Base-by-base conservation (phyloP, 176 grass and related monocot species). In the Bromus sterilis region DNA sequence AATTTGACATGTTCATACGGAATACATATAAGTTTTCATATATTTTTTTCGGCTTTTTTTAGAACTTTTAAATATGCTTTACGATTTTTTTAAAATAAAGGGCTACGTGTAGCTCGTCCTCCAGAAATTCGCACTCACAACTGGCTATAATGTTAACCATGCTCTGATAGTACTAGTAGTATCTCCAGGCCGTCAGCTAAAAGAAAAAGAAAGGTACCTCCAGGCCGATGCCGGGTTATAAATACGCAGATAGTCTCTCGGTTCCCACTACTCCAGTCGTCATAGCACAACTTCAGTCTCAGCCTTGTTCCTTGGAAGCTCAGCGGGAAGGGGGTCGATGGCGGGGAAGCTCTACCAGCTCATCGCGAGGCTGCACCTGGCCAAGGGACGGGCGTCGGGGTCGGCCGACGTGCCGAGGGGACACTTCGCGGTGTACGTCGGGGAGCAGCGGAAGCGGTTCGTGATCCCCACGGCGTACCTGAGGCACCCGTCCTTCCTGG, bases 341-440 rank as follows among this genome's bases (percentile, higher is more conserved):
- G 86, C 76, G 29, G 78, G 79, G 11, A 92, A 89, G 86, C 83
- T 89, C 15, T 87, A 84, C 2, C 82, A 91, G 4, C 48, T 89
- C 64, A 49, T 91, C 48, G 56, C 84, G 16, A 85, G 81, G 82
- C 73, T 88, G 36, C 81, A 88, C 44, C 32, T 86, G 26, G 84
- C 68, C 12, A 34, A 58, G 49, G 74, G 48, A 60, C 46, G 69
- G 61, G 1, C 81, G 4, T 24, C 56, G 11, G 1, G 64, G 4
- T 10, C 64, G 15, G 25, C 60, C 40, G 71, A 89, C 30, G 89
- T 91, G 73, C 82, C 89, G 3, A 66, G 76, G 24, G 86, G 89
- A 1, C 86, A 91, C 76, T 57, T 91, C 72, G 82, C 72, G 21
- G 89, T 91, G 75, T 91, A 91, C 80, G 89, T 89, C 35, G 91